A percentile compares a stretch with the other conserved stretches of the same genome.
These are phyloP conservation scores for Aspergillus sp. DNA, from an alignment of 2,329 filamentous ascomycete genomes.

Conservation along the genomic window DNA sequence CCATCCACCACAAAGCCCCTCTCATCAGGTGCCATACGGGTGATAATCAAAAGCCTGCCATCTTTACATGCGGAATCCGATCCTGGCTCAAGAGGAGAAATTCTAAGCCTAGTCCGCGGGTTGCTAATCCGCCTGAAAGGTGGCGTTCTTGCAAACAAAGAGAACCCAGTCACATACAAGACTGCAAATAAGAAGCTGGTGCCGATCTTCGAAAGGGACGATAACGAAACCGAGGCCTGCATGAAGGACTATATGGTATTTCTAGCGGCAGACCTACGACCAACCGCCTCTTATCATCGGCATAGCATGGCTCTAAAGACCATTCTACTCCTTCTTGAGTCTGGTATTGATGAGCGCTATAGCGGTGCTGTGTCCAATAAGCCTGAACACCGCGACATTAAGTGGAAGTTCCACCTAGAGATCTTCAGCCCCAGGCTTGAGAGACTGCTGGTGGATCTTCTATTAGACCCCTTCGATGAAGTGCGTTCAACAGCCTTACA, in stretches of 20 bases:
- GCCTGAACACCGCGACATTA: constrained; percentile 52
- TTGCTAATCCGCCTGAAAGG: constrained; percentile 77
- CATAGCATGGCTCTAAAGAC: constrained; percentile 81
- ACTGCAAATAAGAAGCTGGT: constrained; percentile 22
- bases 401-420: constrained; percentile 55
- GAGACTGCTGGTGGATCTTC: constrained; percentile 72
- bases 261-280: constrained; percentile 72
- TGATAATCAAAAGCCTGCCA: constrained; percentile 68
- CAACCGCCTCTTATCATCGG: constrained; percentile 86
- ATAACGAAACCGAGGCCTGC: constrained; percentile 59
- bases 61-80: constrained; percentile 83
- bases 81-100: constrained; percentile 81
- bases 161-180: constrained; percentile 31
- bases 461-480: constrained; percentile 92
- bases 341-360: constrained; percentile 64
- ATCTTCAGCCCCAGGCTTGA: constrained; percentile 47
- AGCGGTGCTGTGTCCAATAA: constrained; percentile 47
- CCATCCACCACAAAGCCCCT: constrained; percentile 76
- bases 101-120: constrained; percentile 73
- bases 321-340: constrained; percentile 67
- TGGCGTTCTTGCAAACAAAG: constrained; percentile 54
- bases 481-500: constrained; percentile 65
- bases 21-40: constrained; percentile 62
- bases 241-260: constrained; percentile 76
- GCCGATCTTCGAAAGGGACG: constrained; percentile 51